These are phyloP conservation scores for Meyerozyma guilliermondii DNA, from an alignment of 1,139 yeast species.

Conservation along the genomic window DNA sequence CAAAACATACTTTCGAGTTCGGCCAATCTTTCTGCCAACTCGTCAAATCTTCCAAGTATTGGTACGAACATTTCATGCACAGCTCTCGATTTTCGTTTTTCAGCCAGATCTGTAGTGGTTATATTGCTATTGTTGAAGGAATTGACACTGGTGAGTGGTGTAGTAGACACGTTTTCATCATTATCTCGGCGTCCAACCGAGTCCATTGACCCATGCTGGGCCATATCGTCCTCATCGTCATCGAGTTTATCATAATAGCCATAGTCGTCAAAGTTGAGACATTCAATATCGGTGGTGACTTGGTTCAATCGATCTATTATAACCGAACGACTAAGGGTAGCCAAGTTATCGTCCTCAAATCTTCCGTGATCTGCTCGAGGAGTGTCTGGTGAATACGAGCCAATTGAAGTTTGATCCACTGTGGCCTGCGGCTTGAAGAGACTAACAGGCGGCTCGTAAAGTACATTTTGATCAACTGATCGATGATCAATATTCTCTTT, in stretches of 20 bases:
- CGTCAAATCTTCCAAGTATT: slow-evolving; percentile 43
- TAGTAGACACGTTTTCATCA: slow-evolving; percentile 10
- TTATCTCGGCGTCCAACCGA: slow-evolving; percentile 8
- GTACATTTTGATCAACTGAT: neutral
- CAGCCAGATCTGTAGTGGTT: slow-evolving; percentile 6
- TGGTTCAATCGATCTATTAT: slow-evolving; percentile 36
- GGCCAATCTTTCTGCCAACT: slow-evolving; percentile 41
- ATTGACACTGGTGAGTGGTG: slow-evolving; percentile 39
- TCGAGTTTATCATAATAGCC: slow-evolving; percentile 14
- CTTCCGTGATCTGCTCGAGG: slow-evolving; percentile 12
- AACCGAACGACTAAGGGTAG: slow-evolving; percentile 28
- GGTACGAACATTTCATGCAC: slow-evolving; percentile 45
- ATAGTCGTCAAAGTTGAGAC: slow-evolving; percentile 19
- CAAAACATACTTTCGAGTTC: slow-evolving; percentile 30
- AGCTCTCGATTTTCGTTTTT: slow-evolving; percentile 28
- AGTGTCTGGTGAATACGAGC: slow-evolving; percentile 35
- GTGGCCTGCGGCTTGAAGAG: slow-evolving; percentile 1
- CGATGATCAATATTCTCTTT: neutral
- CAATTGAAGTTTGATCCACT: slow-evolving; percentile 19
- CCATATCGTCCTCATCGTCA: slow-evolving; percentile 10
- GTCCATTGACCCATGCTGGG: slow-evolving; percentile 5
- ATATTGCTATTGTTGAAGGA: slow-evolving; percentile 19
- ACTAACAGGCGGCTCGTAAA: neutral
- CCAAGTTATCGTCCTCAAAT: slow-evolving; percentile 10
- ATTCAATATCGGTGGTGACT: slow-evolving; percentile 38